phyloP scores from a whole-genome alignment of 228 moss, liverwort and hornwort genomes.

The Sphagnum magellanicum region DNA sequence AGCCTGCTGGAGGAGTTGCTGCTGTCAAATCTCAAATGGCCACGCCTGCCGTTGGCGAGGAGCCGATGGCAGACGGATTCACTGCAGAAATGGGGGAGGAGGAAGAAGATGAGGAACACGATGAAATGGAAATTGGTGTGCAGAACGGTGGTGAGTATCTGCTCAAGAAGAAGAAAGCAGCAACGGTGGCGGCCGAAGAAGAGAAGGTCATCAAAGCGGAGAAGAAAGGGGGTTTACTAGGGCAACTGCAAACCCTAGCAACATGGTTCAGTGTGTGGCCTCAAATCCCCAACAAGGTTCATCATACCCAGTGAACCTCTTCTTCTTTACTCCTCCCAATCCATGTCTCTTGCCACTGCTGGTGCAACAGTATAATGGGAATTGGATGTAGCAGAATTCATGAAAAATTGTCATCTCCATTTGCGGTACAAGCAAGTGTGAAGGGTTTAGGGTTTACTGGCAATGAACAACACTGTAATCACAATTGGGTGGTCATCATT shows the following conservation, averaged over 20 bases:
- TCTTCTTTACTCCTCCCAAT: background rate
- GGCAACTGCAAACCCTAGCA: constrained; percentile 27
- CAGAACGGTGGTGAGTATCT: too few relatives aligned
- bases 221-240: constrained; percentile 23
- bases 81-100: too few relatives aligned
- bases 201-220: constrained; percentile 44
- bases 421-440: background rate
- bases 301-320: background rate
- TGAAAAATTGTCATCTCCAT: background rate
- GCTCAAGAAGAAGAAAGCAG: background rate
- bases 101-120: too few relatives aligned
- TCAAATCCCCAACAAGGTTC: constrained; percentile 29
- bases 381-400: background rate
- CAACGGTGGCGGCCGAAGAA: constrained; percentile 15
- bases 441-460: background rate
- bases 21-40: too few relatives aligned
- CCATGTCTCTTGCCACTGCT: background rate
- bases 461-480: background rate
- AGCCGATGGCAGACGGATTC: too few relatives aligned
- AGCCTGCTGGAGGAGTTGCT: too few relatives aligned
- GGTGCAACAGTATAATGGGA: background rate
- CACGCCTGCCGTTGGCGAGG: too few relatives aligned
- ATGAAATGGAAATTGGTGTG: too few relatives aligned
- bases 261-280: constrained; percentile 55
- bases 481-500: background rate